phyloP scores from a whole-genome alignment of 1,284 basidiomycete species.

The Tremellales sp. region DNA sequence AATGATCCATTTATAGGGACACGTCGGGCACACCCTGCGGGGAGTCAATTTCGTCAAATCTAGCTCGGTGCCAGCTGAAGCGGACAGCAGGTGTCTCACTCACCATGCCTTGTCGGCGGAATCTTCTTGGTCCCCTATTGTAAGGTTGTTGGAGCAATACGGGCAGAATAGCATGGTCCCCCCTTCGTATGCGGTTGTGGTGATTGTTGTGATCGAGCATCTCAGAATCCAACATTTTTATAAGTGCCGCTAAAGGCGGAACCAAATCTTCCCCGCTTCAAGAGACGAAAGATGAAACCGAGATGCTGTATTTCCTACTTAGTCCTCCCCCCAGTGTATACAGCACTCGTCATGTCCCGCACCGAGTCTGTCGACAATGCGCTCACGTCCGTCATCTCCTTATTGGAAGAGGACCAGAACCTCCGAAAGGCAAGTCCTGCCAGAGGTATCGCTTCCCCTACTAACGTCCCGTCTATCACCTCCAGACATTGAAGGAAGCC shows the following conservation, averaged over 20 bases:
- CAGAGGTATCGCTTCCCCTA: not conserved
- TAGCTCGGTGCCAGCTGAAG: not conserved
- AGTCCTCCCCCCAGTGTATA: no score
- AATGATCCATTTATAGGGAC: constrained; percentile 93
- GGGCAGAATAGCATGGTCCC: constrained; percentile 91
- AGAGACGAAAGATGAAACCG: no score
- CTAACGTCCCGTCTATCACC: not conserved
- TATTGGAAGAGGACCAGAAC: constrained; percentile 43
- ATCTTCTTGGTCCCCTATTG: constrained; percentile 55
- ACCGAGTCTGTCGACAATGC: constrained; percentile 26
- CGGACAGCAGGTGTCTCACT: constrained; percentile 11
- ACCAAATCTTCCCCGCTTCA: constrained; percentile 1
- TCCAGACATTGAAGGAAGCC: constrained; percentile 41
- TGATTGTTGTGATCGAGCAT: not conserved
- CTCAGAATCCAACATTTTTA: not conserved
- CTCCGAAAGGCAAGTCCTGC: constrained; percentile 41
- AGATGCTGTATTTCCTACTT: no score
- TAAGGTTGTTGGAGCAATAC: constrained; percentile 86
- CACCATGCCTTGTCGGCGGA: constrained; percentile 45
- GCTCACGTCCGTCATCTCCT: constrained; percentile 34
- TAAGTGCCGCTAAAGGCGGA: not conserved
- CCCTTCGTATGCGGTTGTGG: no score
- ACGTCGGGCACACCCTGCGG: constrained; percentile 94
- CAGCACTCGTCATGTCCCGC: no score
- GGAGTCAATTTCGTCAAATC: constrained; percentile 5